phyloP scores from a whole-genome alignment of 495 filamentous ascomycete genomes.

The Hypomontagnella monticulosa region DNA sequence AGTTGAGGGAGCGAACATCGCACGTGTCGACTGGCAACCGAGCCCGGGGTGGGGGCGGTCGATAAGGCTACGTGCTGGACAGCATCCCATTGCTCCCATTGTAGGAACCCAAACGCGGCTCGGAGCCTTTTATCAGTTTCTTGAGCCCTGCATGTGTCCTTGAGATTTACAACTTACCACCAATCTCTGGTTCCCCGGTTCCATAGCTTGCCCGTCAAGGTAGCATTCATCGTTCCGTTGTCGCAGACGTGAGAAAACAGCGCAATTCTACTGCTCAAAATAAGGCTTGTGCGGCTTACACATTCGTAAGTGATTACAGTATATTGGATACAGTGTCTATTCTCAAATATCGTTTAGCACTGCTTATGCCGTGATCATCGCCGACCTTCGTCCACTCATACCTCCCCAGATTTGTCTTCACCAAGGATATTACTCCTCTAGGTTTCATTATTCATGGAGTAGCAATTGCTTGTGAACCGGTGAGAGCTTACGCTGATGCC shows the following conservation, averaged over 20 bases:
- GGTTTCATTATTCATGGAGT: constrained; percentile 32
- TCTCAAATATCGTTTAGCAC: constrained; percentile 1
- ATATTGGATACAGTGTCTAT: constrained; percentile 8
- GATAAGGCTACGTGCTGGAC: constrained; percentile 1
- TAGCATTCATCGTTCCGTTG: background rate
- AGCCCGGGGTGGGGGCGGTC: background rate
- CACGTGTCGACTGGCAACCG: too few species aligned
- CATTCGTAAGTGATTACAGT: background rate
- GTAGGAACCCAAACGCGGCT: constrained; percentile 4
- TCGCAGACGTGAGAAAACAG: background rate
- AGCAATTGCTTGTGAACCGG: constrained; percentile 27
- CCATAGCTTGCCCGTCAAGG: background rate
- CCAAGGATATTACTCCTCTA: constrained; percentile 20
- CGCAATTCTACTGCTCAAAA: constrained; percentile 2
- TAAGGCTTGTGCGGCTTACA: constrained; percentile 14
- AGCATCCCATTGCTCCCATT: too few species aligned
- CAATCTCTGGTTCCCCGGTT: background rate
- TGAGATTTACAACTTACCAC: background rate
- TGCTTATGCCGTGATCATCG: constrained; percentile 21
- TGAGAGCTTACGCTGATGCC: constrained; percentile 32
- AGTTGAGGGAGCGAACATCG: too few species aligned
- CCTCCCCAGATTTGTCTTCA: constrained; percentile 20
- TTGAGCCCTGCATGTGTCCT: constrained; percentile 3
- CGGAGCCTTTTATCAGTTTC: constrained; percentile 3
- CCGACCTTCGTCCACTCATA: constrained; percentile 13